Conservation (phyloP, 305 asterid genomes). For the Withania somnifera region DNA sequence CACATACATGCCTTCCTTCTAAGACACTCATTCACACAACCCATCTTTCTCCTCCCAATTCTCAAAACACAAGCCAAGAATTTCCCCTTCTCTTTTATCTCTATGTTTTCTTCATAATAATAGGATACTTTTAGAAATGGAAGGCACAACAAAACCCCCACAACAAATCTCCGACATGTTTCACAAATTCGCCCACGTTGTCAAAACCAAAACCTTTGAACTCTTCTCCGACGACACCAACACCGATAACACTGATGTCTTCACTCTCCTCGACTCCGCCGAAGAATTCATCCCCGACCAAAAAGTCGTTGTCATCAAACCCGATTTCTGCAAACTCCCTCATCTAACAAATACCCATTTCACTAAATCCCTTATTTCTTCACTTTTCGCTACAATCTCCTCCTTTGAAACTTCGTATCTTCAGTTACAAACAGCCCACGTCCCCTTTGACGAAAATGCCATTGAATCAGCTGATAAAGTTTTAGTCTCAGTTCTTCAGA, state of each 20-base stretch:
- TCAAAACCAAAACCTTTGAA: constrained; percentile 81
- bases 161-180: constrained; percentile 83
- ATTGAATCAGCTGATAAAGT: constrained; percentile 59
- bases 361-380: constrained; percentile 36
- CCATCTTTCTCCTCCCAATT: not conserved
- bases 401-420: constrained; percentile 83
- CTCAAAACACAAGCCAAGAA: constrained; percentile 7
- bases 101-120: constrained; percentile 12
- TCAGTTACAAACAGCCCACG: constrained; percentile 83
- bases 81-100: not conserved
- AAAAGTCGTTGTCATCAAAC: constrained; percentile 77
- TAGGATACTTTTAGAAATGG: constrained; percentile 36
- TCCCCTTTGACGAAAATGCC: constrained; percentile 55
- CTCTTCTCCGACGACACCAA: constrained; percentile 50
- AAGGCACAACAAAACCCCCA: constrained; percentile 39
- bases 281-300: constrained; percentile 83
- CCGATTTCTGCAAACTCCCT: constrained; percentile 27
- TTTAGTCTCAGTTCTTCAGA: constrained; percentile 56
- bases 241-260: constrained; percentile 16
- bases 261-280: constrained; percentile 60
- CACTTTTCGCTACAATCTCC: constrained; percentile 59
- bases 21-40: constrained; percentile 16
- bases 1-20: constrained; percentile 73
- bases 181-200: constrained; percentile 74
- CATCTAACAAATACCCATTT: constrained; percentile 12